These are phyloP conservation scores for Andrographis paniculata DNA, from an alignment of 305 asterid species.

Conservation along the genomic window DNA sequence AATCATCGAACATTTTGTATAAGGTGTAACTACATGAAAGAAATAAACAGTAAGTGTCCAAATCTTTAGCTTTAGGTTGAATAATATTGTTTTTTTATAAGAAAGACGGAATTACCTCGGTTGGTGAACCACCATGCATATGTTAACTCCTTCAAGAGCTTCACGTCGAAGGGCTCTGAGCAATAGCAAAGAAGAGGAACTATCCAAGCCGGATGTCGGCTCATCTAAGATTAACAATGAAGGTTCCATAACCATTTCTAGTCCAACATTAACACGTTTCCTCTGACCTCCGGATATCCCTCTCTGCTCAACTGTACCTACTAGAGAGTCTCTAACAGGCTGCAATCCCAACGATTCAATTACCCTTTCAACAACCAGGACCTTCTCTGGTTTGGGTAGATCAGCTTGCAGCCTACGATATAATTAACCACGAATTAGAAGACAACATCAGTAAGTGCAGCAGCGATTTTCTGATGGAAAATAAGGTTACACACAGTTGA, in stretches of 20 bases:
- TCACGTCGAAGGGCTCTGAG: slow-evolving; percentile 77
- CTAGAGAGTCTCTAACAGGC: slow-evolving; percentile 60
- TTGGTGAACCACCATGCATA: slow-evolving; percentile 84
- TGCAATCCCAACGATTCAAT: slow-evolving; percentile 77
- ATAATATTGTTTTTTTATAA: background rate
- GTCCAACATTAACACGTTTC: slow-evolving; percentile 79
- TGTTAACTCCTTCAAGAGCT: slow-evolving; percentile 81
- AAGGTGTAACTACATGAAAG: slow-evolving; percentile 55
- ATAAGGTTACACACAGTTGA: background rate
- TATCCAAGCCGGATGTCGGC: slow-evolving; percentile 84
- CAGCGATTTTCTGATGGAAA: too few species aligned
- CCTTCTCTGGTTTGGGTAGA: slow-evolving; percentile 58
- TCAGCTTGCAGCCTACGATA: slow-evolving; percentile 47
- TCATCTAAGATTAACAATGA: slow-evolving; percentile 77
- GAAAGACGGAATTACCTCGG: slow-evolving; percentile 40
- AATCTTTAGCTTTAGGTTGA: background rate
- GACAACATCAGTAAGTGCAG: too few species aligned
- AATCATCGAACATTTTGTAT: slow-evolving; percentile 77
- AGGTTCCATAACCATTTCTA: slow-evolving; percentile 94
- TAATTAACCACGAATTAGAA: background rate
- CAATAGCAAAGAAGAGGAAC: slow-evolving; percentile 67
- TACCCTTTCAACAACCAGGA: slow-evolving; percentile 66
- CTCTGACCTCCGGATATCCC: slow-evolving; percentile 88
- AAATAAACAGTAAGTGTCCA: slow-evolving; percentile 14
- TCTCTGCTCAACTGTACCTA: slow-evolving; percentile 76